Base-by-base conservation (phyloP, 805 yeast genomes). In the Wickerhamomyces mucosus region DNA sequence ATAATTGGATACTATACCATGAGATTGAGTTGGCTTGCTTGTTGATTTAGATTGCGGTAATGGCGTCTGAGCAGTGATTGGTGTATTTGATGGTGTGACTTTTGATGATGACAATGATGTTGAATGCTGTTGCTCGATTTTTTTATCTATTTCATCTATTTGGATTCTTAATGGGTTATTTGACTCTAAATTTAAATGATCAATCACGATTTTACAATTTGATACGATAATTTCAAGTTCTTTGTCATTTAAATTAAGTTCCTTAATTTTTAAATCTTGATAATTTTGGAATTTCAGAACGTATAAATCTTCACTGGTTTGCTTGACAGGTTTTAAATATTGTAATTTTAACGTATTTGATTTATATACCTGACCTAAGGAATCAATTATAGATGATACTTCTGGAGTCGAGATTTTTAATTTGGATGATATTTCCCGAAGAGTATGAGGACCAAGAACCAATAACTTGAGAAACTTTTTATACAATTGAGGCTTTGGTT, bases 281-380 rank as follows among this genome's bases (percentile, higher is more conserved):
- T 63, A 63, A 17, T 49, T 48, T 19, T 50, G 43, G 50, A 58
- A 56, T 15, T 55, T 55, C 49, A 65, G 54, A 6, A 61, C 51
- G 14, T 55, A 51, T n/a, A 50, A 41, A 16, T 50, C 47, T 19
- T 50, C 46, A 37, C 13, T 23, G 16, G 26, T 44, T 47, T 19
- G 44, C 35, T 27, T 40, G 43, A 8, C 15, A 5, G 15, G 16
- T 13, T 13, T 23, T 7, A 23, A 16, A 13, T 23, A 23, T 23
- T 16, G 6, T 6, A 23, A 11, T 13, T 23, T 23, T 13, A 14
- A 16, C 12, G 10, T 23, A 11, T 23, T 23, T 13, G 26, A 16
- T 14, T 23, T 23, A 11, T 8, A 23, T 13, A 16, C 10, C 10
- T 23, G 26, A 9, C 11, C 15, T 5, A 23, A 15, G 6, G 26